Conservation (phyloP, 331 rosid genomes). For the Quercus tomentella region DNA sequence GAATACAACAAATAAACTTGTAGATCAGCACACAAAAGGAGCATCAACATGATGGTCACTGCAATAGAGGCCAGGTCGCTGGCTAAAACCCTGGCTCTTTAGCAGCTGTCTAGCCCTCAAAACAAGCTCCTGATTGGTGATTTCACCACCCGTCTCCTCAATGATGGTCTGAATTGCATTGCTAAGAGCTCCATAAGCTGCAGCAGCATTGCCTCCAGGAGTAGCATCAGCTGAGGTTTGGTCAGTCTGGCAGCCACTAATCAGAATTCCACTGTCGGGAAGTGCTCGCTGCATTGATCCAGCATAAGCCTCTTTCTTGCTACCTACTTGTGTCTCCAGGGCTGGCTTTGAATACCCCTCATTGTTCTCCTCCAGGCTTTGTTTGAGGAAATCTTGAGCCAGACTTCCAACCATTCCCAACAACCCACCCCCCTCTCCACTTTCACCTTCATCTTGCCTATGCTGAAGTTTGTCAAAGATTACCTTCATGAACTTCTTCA, state of each 20-base stretch:
- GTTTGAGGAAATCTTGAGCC: constrained; percentile 59
- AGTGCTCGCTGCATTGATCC: constrained; percentile 37
- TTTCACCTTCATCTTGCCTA: constrained; percentile 22
- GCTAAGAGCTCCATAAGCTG: constrained; percentile 80
- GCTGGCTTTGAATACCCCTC: constrained; percentile 79
- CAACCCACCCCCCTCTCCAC: constrained; percentile 40
- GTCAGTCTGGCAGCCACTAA: constrained; percentile 81
- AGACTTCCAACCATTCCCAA: constrained; percentile 65
- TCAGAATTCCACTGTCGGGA: constrained; percentile 52
- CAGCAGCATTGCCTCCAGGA: constrained; percentile 43
- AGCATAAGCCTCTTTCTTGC: constrained; percentile 58
- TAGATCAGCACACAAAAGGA: constrained; percentile 50
- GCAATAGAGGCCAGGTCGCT: constrained; percentile 82
- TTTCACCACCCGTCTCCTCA: constrained; percentile 33
- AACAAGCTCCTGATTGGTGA: constrained; percentile 60
- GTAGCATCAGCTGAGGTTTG: constrained; percentile 84
- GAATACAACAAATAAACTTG: no score
- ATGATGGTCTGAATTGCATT: constrained; percentile 63
- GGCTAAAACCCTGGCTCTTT: constrained; percentile 55
- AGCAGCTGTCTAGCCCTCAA: constrained; percentile 50
- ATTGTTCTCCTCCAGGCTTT: constrained; percentile 34
- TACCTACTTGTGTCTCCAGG: constrained; percentile 46
- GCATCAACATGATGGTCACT: constrained; percentile 43
- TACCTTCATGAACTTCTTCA: constrained; percentile 70
- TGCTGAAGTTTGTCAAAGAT: constrained; percentile 47